These are phyloP conservation scores for Ailanthus altissimus DNA, from an alignment of 345 rosid genomes.

Conservation along the genomic window DNA sequence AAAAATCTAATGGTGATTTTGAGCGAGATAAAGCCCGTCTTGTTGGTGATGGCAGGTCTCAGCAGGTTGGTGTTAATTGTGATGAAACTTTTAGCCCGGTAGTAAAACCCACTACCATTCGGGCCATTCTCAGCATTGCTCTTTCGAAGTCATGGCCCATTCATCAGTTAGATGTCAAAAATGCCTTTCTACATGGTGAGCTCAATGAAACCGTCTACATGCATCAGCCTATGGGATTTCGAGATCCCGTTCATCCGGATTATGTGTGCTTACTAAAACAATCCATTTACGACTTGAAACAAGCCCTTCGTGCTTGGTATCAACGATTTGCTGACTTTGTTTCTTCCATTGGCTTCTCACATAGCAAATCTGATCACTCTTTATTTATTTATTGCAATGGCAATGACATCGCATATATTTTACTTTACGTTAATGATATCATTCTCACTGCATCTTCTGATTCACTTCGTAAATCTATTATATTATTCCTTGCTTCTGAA, in stretches of 20 bases:
- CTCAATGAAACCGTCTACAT: constrained; percentile 3
- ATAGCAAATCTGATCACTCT: not conserved
- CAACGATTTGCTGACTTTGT: not conserved
- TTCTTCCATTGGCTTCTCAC: not conserved
- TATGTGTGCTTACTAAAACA: too few relatives aligned
- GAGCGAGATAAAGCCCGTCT: not conserved
- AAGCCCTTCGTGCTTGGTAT: not conserved
- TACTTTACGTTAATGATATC: constrained; percentile 8
- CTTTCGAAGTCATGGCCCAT: not conserved
- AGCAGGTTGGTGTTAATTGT: not conserved
- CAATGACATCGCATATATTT: not conserved
- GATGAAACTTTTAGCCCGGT: not conserved
- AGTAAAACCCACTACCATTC: constrained; percentile 1
- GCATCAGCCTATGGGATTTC: too few relatives aligned
- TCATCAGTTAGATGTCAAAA: not conserved
- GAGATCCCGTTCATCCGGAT: too few relatives aligned
- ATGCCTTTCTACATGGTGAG: not conserved
- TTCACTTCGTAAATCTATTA: not conserved
- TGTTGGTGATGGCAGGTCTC: not conserved
- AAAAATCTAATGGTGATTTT: constrained; percentile 12
- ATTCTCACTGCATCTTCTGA: not conserved
- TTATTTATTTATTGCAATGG: not conserved
- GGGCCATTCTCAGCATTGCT: not conserved
- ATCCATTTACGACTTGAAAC: too few relatives aligned
- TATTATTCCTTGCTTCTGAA: not conserved